These are phyloP conservation scores for Stenocarpella maydis DNA, from an alignment of 2,329 filamentous ascomycete genomes.

Conservation along the genomic window DNA sequence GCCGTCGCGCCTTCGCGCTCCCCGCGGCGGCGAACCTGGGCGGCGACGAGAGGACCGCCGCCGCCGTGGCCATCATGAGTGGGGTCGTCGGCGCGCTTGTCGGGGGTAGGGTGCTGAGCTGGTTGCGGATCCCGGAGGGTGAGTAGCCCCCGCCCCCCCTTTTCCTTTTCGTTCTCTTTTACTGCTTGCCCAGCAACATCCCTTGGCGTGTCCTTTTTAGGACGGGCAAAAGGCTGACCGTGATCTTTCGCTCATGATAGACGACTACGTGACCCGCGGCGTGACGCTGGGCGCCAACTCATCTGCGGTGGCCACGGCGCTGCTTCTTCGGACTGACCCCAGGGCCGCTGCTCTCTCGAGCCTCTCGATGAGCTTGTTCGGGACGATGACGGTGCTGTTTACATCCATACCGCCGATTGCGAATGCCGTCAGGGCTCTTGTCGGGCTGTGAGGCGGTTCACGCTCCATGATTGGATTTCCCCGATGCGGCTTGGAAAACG, in stretches of 20 bases:
- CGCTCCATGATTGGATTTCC: too few species aligned
- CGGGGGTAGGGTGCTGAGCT: slow-evolving; percentile 57
- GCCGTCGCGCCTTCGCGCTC: slow-evolving; percentile 65
- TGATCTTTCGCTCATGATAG: slow-evolving; percentile 41
- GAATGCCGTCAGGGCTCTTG: slow-evolving; percentile 55
- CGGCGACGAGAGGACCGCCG: slow-evolving; percentile 63
- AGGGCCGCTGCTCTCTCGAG: slow-evolving; percentile 67
- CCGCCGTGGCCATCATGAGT: slow-evolving; percentile 65
- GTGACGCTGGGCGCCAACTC: slow-evolving; percentile 69
- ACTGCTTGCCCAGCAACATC: too few species aligned
- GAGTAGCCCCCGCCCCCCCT: too few species aligned
- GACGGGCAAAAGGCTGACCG: too few species aligned
- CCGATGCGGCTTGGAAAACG: too few species aligned
- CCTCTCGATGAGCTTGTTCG: slow-evolving; percentile 68
- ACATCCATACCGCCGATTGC: slow-evolving; percentile 65
- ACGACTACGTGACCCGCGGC: slow-evolving; percentile 70
- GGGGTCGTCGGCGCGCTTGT: slow-evolving; percentile 66
- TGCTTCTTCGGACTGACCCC: slow-evolving; percentile 64
- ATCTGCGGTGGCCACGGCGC: slow-evolving; percentile 65
- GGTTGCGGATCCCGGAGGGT: slow-evolving; percentile 63
- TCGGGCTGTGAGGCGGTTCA: slow-evolving; percentile 46
- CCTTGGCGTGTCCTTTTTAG: too few species aligned
- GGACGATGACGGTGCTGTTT: slow-evolving; percentile 65
- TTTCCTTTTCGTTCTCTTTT: not conserved
- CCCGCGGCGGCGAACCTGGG: slow-evolving; percentile 64